Conservation (phyloP, 1,284 basidiomycete species). For the Pascua guehoae region DNA sequence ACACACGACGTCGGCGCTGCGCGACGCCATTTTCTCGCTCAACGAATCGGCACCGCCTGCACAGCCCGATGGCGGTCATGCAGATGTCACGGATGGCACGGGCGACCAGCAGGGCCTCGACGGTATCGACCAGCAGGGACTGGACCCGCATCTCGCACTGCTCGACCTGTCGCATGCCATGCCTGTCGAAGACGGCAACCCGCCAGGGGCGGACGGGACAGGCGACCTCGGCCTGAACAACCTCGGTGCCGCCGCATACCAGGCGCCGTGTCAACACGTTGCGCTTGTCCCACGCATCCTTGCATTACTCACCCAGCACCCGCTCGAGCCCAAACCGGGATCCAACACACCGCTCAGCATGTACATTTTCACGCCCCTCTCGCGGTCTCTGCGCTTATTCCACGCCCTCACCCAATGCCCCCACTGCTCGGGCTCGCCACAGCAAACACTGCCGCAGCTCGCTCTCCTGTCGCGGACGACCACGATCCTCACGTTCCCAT, state of each 20-base stretch:
- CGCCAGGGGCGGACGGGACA: constrained; percentile 17
- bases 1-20: constrained; percentile 46
- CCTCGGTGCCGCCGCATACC: constrained; percentile 13
- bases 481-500: constrained; percentile 45
- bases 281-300: constrained; percentile 43
- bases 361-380: constrained; percentile 39
- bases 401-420: constrained; percentile 37
- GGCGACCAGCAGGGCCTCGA: constrained; percentile 26
- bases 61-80: constrained; percentile 16
- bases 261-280: constrained; percentile 35
- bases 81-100: constrained; percentile 18
- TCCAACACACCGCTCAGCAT: constrained; percentile 43
- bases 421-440: constrained; percentile 39
- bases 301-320: constrained; percentile 35
- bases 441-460: constrained; percentile 48
- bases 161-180: constrained; percentile 41
- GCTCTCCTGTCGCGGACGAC: constrained; percentile 46
- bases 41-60: constrained; percentile 35
- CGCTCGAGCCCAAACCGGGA: constrained; percentile 44
- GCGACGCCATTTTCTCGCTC: constrained; percentile 48
- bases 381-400: constrained; percentile 42
- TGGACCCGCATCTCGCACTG: constrained; percentile 44
- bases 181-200: constrained; percentile 28
- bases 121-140: constrained; percentile 15
- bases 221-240: constrained; percentile 25